Conservation (phyloP, 116 monocot species). For the Cymodocea nodosa region DNA sequence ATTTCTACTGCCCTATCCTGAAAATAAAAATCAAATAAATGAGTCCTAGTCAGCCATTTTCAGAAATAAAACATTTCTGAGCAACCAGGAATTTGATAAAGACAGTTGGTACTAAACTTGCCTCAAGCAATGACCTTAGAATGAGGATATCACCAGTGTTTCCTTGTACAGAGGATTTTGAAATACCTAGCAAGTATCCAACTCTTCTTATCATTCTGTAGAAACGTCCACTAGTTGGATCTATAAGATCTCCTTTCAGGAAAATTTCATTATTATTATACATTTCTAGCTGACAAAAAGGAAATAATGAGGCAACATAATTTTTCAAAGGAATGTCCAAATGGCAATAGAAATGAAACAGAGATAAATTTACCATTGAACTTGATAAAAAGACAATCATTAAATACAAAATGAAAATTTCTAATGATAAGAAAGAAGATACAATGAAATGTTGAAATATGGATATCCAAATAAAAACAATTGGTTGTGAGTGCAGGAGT, state of each 20-base stretch:
- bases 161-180: slow-evolving; percentile 20
- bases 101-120: slow-evolving; percentile 5
- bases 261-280: slow-evolving; percentile 52
- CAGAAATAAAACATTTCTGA: not conserved
- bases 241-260: slow-evolving; percentile 43
- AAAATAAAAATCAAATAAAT: not conserved
- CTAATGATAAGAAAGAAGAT: too few species aligned
- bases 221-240: slow-evolving; percentile 50
- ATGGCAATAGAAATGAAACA: too few species aligned
- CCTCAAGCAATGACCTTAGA: slow-evolving; percentile 54
- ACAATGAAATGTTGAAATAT: too few species aligned
- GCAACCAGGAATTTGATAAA: not conserved
- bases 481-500: too few species aligned
- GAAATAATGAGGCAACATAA: slow-evolving; percentile 5
- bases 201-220: slow-evolving; percentile 46
- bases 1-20: slow-evolving; percentile 57
- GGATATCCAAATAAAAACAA: too few species aligned
- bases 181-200: slow-evolving; percentile 22
- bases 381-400: too few species aligned
- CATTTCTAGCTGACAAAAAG: slow-evolving; percentile 73
- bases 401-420: too few species aligned
- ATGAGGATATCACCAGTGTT: slow-evolving; percentile 36
- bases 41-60: not conserved
- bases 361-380: too few species aligned
- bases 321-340: too few species aligned